Conservation (phyloP, 1,139 yeast species). For the Saccharomyces hybrid region DNA sequence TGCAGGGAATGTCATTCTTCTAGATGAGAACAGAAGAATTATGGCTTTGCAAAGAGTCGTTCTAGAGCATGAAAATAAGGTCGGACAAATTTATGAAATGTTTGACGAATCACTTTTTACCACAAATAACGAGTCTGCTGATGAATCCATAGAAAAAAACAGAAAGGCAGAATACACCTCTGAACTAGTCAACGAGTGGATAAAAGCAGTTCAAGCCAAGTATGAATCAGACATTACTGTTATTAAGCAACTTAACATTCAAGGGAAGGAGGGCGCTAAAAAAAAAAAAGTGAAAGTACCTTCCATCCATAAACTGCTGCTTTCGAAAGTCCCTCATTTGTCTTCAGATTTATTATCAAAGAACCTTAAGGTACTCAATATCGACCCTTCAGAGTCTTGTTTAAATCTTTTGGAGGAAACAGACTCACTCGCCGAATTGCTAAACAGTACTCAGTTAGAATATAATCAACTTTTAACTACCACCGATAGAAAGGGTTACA, state of each 20-base stretch:
- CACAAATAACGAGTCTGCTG: slow-evolving; percentile 35
- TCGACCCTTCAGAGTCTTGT: slow-evolving; percentile 40
- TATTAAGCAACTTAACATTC: background rate
- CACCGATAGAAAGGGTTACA: slow-evolving; percentile 43
- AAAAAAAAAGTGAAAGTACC: slow-evolving; percentile 37
- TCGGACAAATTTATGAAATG: slow-evolving; percentile 60
- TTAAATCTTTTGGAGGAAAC: slow-evolving; percentile 32
- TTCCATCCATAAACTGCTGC: slow-evolving; percentile 64
- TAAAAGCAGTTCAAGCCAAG: slow-evolving; percentile 36
- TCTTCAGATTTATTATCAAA: slow-evolving; percentile 73
- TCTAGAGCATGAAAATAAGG: slow-evolving; percentile 59
- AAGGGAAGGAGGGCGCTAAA: slow-evolving; percentile 26
- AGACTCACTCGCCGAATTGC: slow-evolving; percentile 35
- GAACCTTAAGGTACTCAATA: slow-evolving; percentile 39
- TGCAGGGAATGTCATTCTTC: slow-evolving; percentile 80
- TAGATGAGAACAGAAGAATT: slow-evolving; percentile 63
- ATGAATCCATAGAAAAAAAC: background rate
- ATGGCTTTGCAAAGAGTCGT: slow-evolving; percentile 73
- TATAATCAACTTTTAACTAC: slow-evolving; percentile 29
- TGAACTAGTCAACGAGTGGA: slow-evolving; percentile 45
- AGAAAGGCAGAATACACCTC: slow-evolving; percentile 25
- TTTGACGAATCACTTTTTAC: slow-evolving; percentile 38
- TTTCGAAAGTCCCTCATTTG: slow-evolving; percentile 62
- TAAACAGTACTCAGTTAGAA: slow-evolving; percentile 44
- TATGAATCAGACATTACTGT: slow-evolving; percentile 16